Evolutionary conservation across 2,329 filamentous ascomycete genomes (phyloP).

Genomic region (Claviceps sp.): DNA sequence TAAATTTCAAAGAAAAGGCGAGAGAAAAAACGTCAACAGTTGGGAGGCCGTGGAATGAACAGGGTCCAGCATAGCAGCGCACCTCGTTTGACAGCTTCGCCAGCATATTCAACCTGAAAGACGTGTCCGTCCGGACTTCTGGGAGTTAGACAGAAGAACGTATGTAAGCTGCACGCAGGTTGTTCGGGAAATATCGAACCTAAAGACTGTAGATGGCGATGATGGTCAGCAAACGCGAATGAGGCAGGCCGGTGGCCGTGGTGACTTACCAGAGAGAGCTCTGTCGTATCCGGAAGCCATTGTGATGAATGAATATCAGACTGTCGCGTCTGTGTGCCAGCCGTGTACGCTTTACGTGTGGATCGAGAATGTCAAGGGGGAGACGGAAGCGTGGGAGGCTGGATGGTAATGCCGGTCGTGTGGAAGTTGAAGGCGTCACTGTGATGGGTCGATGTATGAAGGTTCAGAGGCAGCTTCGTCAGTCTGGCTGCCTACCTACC

Average conservation of each 20-base stretch:
- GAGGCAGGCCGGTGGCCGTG: conserved; percentile 5
- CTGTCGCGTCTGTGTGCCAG: neutral
- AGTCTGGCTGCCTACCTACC: conserved; percentile 24
- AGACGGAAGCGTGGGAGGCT: neutral
- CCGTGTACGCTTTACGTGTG: neutral
- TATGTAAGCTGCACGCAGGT: neutral
- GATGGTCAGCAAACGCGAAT: conserved; percentile 19
- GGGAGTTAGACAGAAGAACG: conserved; percentile 27
- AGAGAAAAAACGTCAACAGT: conserved; percentile 3
- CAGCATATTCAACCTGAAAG: conserved; percentile 98
- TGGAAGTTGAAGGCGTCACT: conserved; percentile 1
- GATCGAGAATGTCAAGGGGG: neutral
- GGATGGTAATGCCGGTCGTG: conserved; percentile 1
- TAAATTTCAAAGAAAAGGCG: conserved; percentile 20
- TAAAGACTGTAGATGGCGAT: conserved; percentile 57
- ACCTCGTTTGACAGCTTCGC: conserved; percentile 98
- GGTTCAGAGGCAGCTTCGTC: conserved; percentile 22
- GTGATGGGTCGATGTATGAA: neutral
- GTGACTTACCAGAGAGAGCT: conserved; percentile 84
- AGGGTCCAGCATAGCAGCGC: conserved; percentile 12
- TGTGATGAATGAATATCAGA: conserved; percentile 6
- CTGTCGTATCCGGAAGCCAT: conserved; percentile 97
- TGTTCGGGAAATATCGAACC: conserved; percentile 30
- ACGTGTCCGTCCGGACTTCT: conserved; percentile 88
- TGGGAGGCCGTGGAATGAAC: conserved; percentile 7